phyloP scores from a whole-genome alignment of 2,329 filamentous ascomycete species.

The Microdochium nivale region DNA sequence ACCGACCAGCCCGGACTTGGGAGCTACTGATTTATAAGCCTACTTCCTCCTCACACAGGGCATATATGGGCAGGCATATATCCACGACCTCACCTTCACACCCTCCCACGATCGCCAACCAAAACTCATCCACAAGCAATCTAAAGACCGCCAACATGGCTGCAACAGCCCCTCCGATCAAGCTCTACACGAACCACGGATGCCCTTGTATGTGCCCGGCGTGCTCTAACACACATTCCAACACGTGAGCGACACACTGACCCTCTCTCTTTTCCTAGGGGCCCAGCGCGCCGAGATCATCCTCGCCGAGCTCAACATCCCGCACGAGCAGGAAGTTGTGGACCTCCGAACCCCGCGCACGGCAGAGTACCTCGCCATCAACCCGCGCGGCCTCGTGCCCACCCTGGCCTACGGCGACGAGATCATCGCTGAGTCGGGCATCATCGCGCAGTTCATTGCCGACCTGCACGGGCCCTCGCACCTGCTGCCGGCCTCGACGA shows the following conservation, averaged over 20 bases:
- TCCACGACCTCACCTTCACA: no score
- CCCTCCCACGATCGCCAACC: no score
- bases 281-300: slow-evolving; percentile 70
- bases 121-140: no score
- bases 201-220: slow-evolving; percentile 15
- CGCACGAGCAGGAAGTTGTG: slow-evolving; percentile 64
- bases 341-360: slow-evolving; percentile 62
- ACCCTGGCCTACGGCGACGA: slow-evolving; percentile 56
- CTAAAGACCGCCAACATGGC: slow-evolving; percentile 7
- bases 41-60: no score
- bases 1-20: no score
- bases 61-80: no score
- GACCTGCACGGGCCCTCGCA: slow-evolving; percentile 58
- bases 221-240: slow-evolving; percentile 1
- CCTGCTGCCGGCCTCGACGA: slow-evolving; percentile 48
- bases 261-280: slow-evolving; percentile 21
- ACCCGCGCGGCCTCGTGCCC: slow-evolving; percentile 73
- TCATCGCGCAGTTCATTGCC: slow-evolving; percentile 63
- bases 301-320: slow-evolving; percentile 55
- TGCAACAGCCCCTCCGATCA: slow-evolving; percentile 12
- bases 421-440: slow-evolving; percentile 64
- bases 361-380: slow-evolving; percentile 66
- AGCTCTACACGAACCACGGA: slow-evolving; percentile 17
- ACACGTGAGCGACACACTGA: slow-evolving; percentile 6
- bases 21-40: no score